A percentile compares a stretch with the other conserved stretches of the same genome.
These are phyloP conservation scores for Mycotypha africana DNA, from an alignment of 371 early-diverging fungal species.

Conservation along the genomic window DNA sequence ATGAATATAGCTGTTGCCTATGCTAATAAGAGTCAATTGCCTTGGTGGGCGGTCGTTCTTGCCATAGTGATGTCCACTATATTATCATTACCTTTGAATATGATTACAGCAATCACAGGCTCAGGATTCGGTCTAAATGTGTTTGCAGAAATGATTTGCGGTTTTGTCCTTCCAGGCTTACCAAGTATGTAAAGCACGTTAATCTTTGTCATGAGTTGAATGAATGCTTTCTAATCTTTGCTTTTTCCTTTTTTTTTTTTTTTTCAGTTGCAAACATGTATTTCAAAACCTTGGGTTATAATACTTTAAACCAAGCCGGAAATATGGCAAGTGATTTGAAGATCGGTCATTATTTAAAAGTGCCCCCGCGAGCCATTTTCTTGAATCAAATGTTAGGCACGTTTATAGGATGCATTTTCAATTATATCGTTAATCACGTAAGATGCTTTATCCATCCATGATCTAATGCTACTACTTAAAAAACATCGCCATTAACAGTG, in stretches of 20 bases:
- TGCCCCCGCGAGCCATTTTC: conserved; percentile 62
- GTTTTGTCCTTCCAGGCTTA: conserved; percentile 34
- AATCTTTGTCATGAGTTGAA: too few relatives aligned
- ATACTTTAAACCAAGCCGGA: conserved; percentile 51
- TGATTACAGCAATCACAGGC: conserved; percentile 36
- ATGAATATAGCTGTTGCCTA: conserved; percentile 63
- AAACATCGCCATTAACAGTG: too few relatives aligned
- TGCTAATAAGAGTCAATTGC: conserved; percentile 42
- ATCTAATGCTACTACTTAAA: neutral
- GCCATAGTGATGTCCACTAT: conserved; percentile 52
- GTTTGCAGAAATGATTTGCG: conserved; percentile 59
- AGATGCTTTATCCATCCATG: neutral
- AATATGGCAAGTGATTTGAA: conserved; percentile 57
- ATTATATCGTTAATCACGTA: conserved; percentile 43
- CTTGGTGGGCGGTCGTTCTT: conserved; percentile 71
- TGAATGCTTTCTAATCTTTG: too few relatives aligned
- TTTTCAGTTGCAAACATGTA: conserved; percentile 59
- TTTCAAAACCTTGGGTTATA: conserved; percentile 49
- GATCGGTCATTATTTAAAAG: conserved; percentile 73
- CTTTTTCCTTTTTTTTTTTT: neutral
- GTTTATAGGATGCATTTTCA: conserved; percentile 49
- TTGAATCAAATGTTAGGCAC: conserved; percentile 60
- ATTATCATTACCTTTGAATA: conserved; percentile 29
- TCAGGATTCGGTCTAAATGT: conserved; percentile 48
- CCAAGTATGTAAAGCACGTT: too few relatives aligned